Conservation (phyloP, 768 basidiomycete species). For the Tricholoma bakamatsutake region DNA sequence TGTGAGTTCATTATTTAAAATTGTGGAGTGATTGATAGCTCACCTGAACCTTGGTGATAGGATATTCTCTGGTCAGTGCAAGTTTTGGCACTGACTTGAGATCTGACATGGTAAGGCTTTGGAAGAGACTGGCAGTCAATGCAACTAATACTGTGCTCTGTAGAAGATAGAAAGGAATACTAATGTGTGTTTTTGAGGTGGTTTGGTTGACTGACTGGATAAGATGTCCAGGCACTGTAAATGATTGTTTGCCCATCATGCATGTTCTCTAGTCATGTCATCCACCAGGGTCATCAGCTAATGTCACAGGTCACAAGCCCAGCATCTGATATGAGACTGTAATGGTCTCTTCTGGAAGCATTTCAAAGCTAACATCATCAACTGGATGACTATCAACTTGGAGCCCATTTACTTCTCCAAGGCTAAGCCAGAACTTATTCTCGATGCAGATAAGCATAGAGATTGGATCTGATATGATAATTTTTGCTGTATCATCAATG, state of each 20-base stretch:
- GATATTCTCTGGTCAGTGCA: constrained; percentile 8
- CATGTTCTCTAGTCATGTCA: background rate
- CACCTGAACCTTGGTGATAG: constrained; percentile 15
- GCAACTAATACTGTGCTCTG: constrained; percentile 14
- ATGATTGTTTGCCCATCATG: background rate
- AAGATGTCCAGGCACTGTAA: constrained; percentile 5
- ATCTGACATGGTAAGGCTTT: constrained; percentile 9
- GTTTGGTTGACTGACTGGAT: constrained; percentile 21
- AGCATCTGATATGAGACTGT: background rate
- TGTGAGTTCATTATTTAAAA: background rate
- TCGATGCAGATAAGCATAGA: background rate
- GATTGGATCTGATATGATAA: too few species aligned
- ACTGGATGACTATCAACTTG: background rate
- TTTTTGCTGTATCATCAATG: background rate
- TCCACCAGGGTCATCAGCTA: background rate
- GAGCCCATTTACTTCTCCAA: too few species aligned
- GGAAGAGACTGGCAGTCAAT: constrained; percentile 15
- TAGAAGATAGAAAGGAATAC: constrained; percentile 18
- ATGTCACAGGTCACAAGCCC: background rate
- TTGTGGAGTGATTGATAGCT: constrained; percentile 3
- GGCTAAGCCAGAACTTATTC: background rate
- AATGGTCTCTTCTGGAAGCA: background rate
- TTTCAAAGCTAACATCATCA: background rate
- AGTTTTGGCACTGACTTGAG: constrained; percentile 17
- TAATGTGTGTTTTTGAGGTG: constrained; percentile 4